These are phyloP conservation scores for Ulota crispa DNA, from an alignment of 225 moss, liverwort and hornwort species.

Conservation along the genomic window DNA sequence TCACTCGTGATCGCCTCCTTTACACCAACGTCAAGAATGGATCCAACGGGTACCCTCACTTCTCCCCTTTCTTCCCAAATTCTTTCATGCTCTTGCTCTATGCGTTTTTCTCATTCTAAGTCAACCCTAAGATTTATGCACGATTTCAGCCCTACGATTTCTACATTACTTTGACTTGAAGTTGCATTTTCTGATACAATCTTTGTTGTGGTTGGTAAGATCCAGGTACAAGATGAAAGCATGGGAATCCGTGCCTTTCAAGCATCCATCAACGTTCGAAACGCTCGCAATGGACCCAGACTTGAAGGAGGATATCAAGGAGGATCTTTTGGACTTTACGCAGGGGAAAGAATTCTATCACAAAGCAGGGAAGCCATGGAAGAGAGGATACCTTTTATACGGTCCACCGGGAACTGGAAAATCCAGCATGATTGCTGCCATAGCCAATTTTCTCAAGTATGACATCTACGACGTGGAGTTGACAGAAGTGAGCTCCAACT, in stretches of 20 bases:
- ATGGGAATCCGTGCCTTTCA: constrained; percentile 77
- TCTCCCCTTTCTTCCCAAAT: neutral
- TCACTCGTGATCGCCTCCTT: constrained; percentile 61
- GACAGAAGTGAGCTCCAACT: constrained; percentile 68
- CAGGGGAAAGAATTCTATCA: constrained; percentile 58
- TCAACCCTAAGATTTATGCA: no score
- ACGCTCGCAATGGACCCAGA: constrained; percentile 69
- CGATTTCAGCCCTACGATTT: no score
- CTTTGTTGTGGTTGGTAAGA: neutral
- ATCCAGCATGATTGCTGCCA: constrained; percentile 94
- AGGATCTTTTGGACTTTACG: constrained; percentile 58
- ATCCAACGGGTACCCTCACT: constrained; percentile 8
- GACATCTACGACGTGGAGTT: constrained; percentile 87
- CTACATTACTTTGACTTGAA: no score
- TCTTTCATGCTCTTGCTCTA: no score
- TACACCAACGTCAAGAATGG: constrained; percentile 63
- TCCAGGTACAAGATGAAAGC: constrained; percentile 38
- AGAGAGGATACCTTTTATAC: constrained; percentile 82
- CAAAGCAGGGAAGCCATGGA: constrained; percentile 82
- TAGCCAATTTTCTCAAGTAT: constrained; percentile 75
- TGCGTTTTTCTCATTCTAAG: no score
- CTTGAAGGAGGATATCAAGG: constrained; percentile 53
- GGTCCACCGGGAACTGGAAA: constrained; percentile 90
- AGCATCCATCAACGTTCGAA: constrained; percentile 75
- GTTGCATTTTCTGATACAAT: neutral